Conservation (phyloP, 129 eudicot genomes). For the Chrysanthemum makinoi region DNA sequence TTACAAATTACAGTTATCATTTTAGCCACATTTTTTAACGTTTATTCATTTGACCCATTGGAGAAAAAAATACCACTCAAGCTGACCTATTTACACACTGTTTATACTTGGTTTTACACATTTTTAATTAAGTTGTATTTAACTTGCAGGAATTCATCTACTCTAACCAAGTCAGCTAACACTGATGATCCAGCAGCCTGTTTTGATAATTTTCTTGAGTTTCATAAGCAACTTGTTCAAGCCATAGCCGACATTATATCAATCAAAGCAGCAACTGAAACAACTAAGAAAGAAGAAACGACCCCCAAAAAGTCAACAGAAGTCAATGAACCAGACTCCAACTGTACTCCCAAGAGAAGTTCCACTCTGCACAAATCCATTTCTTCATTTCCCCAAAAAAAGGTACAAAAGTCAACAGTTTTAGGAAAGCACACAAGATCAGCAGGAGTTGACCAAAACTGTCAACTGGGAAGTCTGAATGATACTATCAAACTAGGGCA, state of each 20-base stretch:
- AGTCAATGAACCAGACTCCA: constrained; percentile 10
- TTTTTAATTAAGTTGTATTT: neutral
- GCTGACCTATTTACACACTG: too few species aligned
- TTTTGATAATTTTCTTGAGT: constrained; percentile 77
- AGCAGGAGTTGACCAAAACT: constrained; percentile 29
- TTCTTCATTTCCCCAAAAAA: constrained; percentile 43
- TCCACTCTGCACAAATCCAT: constrained; percentile 44
- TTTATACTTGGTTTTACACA: too few species aligned
- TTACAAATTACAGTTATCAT: too few species aligned
- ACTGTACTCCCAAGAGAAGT: constrained; percentile 40
- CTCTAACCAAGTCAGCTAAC: constrained; percentile 68
- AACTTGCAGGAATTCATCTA: constrained; percentile 56
- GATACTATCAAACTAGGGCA: constrained; percentile 70
- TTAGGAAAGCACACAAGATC: constrained; percentile 64
- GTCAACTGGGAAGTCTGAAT: constrained; percentile 26
- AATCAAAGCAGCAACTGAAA: constrained; percentile 71
- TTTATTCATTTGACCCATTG: too few species aligned
- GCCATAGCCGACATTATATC: constrained; percentile 77
- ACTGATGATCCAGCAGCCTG: constrained; percentile 64
- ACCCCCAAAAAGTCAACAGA: too few species aligned
- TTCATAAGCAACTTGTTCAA: constrained; percentile 72
- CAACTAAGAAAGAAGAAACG: constrained; percentile 28
- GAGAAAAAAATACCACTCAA: too few species aligned
- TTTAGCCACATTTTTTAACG: too few species aligned
- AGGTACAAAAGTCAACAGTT: constrained; percentile 49